These are phyloP conservation scores for Fusarium multiceps DNA, from an alignment of 2,329 filamentous ascomycete genomes.

Conservation along the genomic window DNA sequence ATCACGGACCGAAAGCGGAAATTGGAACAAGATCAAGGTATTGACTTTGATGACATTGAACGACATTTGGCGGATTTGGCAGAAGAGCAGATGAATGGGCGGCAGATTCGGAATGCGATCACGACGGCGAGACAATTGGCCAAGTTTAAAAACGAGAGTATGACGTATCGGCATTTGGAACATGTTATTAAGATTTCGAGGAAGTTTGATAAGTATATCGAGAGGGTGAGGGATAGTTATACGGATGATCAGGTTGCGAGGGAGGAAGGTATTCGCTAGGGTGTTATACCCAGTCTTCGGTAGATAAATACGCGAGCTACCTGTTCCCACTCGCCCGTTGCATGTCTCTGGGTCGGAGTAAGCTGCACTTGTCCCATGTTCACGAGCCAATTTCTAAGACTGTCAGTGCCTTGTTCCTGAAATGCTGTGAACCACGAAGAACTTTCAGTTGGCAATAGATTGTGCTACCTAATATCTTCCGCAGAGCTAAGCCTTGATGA, in stretches of 20 bases:
- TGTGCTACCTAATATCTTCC: background rate
- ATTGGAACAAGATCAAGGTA: background rate
- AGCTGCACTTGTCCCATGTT: too few species aligned
- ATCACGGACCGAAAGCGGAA: background rate
- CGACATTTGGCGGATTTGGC: slow-evolving; percentile 45
- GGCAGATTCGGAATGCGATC: slow-evolving; percentile 56
- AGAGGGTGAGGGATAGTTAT: slow-evolving; percentile 2
- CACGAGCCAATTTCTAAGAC: too few species aligned
- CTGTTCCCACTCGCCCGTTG: fast-evolving
- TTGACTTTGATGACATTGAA: slow-evolving; percentile 37
- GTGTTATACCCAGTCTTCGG: too few species aligned
- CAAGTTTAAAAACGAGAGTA: slow-evolving; percentile 4
- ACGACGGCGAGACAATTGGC: slow-evolving; percentile 45
- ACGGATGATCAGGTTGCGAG: background rate
- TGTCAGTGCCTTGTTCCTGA: too few species aligned
- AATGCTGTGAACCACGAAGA: too few species aligned
- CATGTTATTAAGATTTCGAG: slow-evolving; percentile 9
- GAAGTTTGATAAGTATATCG: slow-evolving; percentile 18
- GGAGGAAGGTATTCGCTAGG: background rate
- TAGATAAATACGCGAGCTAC: too few species aligned
- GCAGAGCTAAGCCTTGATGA: background rate
- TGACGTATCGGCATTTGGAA: slow-evolving; percentile 6
- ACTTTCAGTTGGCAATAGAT: too few species aligned
- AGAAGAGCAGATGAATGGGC: slow-evolving; percentile 52
- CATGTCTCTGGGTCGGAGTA: too few species aligned